phyloP scores from a whole-genome alignment of 163 green algal species.

The Scenedesmus sp. region DNA sequence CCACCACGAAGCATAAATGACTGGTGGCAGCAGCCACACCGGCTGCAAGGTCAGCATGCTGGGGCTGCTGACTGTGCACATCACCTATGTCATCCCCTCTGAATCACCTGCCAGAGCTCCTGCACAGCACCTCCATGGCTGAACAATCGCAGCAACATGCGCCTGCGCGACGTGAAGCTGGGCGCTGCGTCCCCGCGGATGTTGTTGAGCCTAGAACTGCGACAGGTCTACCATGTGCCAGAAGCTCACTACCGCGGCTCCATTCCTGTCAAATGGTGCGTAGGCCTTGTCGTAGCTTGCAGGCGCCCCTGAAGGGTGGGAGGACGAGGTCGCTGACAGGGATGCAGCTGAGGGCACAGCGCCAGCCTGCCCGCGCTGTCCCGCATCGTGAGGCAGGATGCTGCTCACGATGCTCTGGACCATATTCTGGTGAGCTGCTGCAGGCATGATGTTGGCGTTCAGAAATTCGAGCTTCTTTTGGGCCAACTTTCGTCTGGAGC shows the following conservation, averaged over 20 bases:
- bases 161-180: neutral
- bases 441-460: neutral
- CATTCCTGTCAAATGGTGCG: neutral
- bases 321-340: neutral
- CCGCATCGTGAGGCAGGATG: neutral
- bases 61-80: neutral
- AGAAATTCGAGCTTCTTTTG: neutral
- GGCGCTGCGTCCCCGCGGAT: neutral
- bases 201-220: slow-evolving; percentile 12
- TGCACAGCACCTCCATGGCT: neutral
- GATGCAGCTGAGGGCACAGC: neutral
- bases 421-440: neutral
- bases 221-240: slow-evolving; percentile 10
- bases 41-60: neutral
- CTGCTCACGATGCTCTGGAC: neutral
- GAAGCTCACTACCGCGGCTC: neutral
- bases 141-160: neutral
- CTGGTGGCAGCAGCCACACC: neutral
- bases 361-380: neutral
- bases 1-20: neutral
- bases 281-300: neutral
- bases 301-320: neutral
- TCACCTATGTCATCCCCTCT: neutral
- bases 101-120: neutral
- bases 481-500: slow-evolving; percentile 2